A percentile compares a stretch with the other conserved stretches of the same genome.
Conservation (phyloP, 106 monocot species). For the Phalaenopsis aphrodite region DNA sequence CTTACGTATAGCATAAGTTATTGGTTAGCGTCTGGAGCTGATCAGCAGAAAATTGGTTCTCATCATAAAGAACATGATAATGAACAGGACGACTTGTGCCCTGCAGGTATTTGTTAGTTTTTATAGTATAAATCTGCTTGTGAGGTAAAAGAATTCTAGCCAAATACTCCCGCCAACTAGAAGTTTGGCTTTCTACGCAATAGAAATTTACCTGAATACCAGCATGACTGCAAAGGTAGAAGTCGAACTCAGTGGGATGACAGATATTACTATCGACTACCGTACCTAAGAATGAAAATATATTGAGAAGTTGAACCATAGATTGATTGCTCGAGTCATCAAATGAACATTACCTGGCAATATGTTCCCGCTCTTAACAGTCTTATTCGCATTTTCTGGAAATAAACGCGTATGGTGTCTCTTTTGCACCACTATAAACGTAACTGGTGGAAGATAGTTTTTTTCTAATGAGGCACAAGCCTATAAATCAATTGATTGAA, state of each 20-base stretch:
- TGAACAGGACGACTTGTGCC: no score
- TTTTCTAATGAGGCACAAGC: conserved; percentile 86
- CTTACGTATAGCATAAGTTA: no score
- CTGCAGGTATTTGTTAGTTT: background rate
- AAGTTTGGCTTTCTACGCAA: no score
- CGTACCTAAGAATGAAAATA: conserved; percentile 12
- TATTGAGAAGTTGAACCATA: background rate
- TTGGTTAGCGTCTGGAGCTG: no score
- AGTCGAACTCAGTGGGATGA: conserved; percentile 86
- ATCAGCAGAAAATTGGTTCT: background rate
- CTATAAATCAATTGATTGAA: conserved; percentile 15
- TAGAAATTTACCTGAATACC: conserved; percentile 53
- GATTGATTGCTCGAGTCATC: background rate
- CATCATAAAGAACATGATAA: background rate
- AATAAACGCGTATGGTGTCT: conserved; percentile 80
- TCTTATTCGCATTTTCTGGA: conserved; percentile 54
- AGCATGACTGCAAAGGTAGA: conserved; percentile 91
- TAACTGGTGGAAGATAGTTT: conserved; percentile 84
- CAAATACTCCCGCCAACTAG: no score
- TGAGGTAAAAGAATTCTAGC: no score
- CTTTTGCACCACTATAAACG: conserved; percentile 85
- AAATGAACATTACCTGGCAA: conserved; percentile 40
- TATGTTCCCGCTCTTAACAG: conserved; percentile 78
- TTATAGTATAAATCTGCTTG: background rate
- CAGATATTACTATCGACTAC: conserved; percentile 36